These are phyloP conservation scores for Suaeda aralocaspica DNA, from an alignment of 148 eudicot genomes.

Conservation along the genomic window DNA sequence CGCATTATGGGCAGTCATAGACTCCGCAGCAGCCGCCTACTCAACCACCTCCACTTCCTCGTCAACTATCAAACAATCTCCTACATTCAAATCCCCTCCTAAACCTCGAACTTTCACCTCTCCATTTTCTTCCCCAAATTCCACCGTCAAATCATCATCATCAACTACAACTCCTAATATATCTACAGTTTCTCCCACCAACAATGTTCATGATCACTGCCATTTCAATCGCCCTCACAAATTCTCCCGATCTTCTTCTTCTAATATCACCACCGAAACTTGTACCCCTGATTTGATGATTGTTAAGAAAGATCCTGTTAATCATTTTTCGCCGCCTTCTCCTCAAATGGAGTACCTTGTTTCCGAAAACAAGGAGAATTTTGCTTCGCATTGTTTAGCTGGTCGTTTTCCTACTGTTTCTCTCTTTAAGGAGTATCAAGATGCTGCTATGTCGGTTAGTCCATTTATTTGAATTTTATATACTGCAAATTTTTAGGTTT, in stretches of 20 bases:
- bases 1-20: constrained; percentile 83
- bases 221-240: constrained; percentile 43
- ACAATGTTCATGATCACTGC: constrained; percentile 16
- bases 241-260: constrained; percentile 24
- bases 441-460: constrained; percentile 81
- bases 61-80: constrained; percentile 28
- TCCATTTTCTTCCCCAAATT: constrained; percentile 11
- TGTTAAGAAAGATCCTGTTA: constrained; percentile 44
- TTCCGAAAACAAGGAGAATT: constrained; percentile 30
- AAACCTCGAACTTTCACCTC: constrained; percentile 25
- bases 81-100: constrained; percentile 34
- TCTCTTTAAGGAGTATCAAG: constrained; percentile 80
- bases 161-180: constrained; percentile 13
- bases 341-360: constrained; percentile 25
- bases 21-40: constrained; percentile 81
- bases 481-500: neutral
- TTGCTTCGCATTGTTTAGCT: constrained; percentile 57
- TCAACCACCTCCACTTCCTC: constrained; percentile 33
- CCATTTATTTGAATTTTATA: neutral
- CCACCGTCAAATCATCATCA: neutral
- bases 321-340: constrained; percentile 29
- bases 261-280: constrained; percentile 31
- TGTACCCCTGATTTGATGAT: constrained; percentile 34
- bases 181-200: neutral
- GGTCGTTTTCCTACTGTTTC: constrained; percentile 73